Base-by-base conservation (phyloP, 75 land plant species). In the Selaginella tamariscina region DNA sequence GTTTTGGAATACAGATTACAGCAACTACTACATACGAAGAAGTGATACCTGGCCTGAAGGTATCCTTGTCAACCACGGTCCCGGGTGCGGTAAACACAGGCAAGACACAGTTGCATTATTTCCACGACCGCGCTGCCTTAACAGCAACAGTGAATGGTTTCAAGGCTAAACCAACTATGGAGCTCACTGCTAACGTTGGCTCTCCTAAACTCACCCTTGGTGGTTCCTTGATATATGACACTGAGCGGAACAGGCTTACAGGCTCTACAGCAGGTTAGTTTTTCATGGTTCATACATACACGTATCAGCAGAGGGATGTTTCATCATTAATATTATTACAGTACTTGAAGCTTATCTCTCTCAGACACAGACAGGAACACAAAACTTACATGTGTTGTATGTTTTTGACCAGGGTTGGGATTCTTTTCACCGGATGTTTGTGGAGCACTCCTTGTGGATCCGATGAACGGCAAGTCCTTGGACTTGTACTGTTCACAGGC, bases 171-270 rank as follows among this genome's bases (percentile, higher is more conserved):
- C 78, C 78, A 1, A 56, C 67, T 0, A 24, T 76, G 24, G 74
- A 76, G 29, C 31, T 66, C 59, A 65, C 68, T 1, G 78, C 74
- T 1, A 76, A 76, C 55, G 2, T 76, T 20, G 78, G 78, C 33
- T 64, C 73, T 56, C 28, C 64, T 59, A 71, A 39, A 29, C 30
- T 76, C 13, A 70, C 24, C 27, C 29, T 44, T 0, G 78, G 78
- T 24, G 78, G 74, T 24, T 29, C 66, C 0, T 21, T 67, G 8
- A 18, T 66, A 54, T 76, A 76, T 56, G 65, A 71, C 67, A 31
- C 77, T 11, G 30, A 64, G 21, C 5, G 62, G 11, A 39, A 39
- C 49, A 5, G 49, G 15, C 49, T 39, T 15, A 39, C 15, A 39
- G 49, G 49, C 49, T 39, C 49, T 5, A 39, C 49, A 39, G 49